phyloP scores from a whole-genome alignment of 2,329 filamentous ascomycete genomes.

The Diaporthe longicolla region DNA sequence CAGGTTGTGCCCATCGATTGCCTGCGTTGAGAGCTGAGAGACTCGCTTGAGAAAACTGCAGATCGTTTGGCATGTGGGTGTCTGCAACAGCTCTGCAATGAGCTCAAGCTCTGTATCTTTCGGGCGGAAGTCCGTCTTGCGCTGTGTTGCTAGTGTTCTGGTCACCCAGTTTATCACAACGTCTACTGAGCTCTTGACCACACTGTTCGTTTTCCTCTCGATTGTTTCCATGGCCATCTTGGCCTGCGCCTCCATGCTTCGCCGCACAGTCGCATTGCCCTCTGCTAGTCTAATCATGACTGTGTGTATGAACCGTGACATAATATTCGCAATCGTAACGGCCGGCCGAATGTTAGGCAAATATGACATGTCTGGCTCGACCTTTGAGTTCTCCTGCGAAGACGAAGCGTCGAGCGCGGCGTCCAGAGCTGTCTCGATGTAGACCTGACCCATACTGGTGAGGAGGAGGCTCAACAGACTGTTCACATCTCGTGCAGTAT shows the following conservation, averaged over 20 bases:
- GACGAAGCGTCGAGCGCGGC: constrained; percentile 81
- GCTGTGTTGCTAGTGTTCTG: constrained; percentile 81
- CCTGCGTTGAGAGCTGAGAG: constrained; percentile 72
- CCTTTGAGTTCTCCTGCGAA: constrained; percentile 82
- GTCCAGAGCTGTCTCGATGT: constrained; percentile 76
- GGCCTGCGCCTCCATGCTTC: constrained; percentile 89
- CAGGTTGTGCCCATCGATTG: constrained; percentile 87
- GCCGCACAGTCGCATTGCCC: constrained; percentile 88
- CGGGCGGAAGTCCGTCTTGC: constrained; percentile 92
- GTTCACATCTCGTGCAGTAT: constrained; percentile 94
- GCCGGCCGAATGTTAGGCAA: constrained; percentile 83
- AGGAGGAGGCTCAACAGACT: constrained; percentile 87
- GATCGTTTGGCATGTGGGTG: constrained; percentile 85
- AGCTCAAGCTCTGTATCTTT: constrained; percentile 78
- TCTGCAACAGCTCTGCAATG: constrained; percentile 83
- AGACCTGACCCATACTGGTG: constrained; percentile 88
- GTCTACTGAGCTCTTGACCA: constrained; percentile 70
- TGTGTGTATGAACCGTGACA: constrained; percentile 91
- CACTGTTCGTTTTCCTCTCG: constrained; percentile 83
- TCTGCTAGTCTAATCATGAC: constrained; percentile 92
- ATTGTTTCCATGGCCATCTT: constrained; percentile 81
- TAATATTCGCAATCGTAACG: constrained; percentile 91
- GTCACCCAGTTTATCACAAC: constrained; percentile 83
- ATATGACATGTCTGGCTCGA: constrained; percentile 89
- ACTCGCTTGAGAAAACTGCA: constrained; percentile 83